A percentile compares a stretch with the other conserved stretches of the same genome.
Evolutionary conservation across 2,329 filamentous ascomycete genomes (phyloP).

Genomic region (Cladobotryum protrusum): DNA sequence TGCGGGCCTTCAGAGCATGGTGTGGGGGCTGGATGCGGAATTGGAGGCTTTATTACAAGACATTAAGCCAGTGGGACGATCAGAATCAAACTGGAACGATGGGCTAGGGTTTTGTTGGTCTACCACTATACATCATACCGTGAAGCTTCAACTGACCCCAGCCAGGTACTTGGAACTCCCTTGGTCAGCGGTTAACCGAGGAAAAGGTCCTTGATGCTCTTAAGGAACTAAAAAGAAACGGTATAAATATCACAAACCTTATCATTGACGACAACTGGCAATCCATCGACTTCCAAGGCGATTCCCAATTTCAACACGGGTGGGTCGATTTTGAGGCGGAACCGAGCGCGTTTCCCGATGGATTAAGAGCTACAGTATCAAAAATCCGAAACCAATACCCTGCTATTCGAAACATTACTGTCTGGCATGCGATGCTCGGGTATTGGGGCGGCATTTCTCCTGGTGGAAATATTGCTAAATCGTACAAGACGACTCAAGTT

Average conservation of each 20-base stretch:
- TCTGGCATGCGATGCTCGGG: conserved; percentile 86
- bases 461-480: conserved; percentile 63
- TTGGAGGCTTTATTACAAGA: conserved; percentile 40
- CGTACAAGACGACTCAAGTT: conserved; percentile 68
- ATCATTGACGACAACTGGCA: conserved; percentile 99
- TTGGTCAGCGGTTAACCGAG: conserved; percentile 78
- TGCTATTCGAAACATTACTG: conserved; percentile 74
- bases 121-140: background rate
- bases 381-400: conserved; percentile 64
- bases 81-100: conserved; percentile 83
- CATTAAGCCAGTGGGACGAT: conserved; percentile 50
- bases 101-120: conserved; percentile 77
- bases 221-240: conserved; percentile 60
- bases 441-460: conserved; percentile 90
- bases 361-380: conserved; percentile 64
- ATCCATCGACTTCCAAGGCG: conserved; percentile 51
- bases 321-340: conserved; percentile 89
- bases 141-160: background rate
- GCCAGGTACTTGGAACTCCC: conserved; percentile 79
- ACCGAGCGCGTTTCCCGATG: conserved; percentile 67
- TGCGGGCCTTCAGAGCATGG: conserved; percentile 34
- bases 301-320: conserved; percentile 50
- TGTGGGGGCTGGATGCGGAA: conserved; percentile 40
- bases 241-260: conserved; percentile 73
- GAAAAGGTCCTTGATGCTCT: conserved; percentile 73